A percentile compares a stretch with the other conserved stretches of the same genome.
phyloP scores from a whole-genome alignment of 2,329 filamentous ascomycete genomes.

The Fusarium zealandicum region DNA sequence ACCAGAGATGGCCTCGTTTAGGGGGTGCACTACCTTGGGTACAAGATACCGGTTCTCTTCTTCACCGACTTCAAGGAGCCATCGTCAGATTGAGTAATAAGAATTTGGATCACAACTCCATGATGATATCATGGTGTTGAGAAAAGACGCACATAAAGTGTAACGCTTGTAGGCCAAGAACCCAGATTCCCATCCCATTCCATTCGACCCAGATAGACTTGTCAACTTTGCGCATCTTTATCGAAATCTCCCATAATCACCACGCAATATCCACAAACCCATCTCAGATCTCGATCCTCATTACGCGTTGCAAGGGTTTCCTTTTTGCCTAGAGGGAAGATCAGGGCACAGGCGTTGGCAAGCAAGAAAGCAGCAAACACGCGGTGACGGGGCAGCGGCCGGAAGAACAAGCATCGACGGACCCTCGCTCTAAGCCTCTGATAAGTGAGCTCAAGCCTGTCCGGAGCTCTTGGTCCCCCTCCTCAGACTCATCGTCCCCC shows the following conservation, averaged over 20 bases:
- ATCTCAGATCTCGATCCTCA: conserved; percentile 23
- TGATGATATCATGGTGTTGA: too few species aligned
- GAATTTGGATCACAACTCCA: too few species aligned
- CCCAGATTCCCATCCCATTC: too few species aligned
- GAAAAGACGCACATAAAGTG: too few species aligned
- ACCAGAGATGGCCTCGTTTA: background rate
- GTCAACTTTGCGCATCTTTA: conserved; percentile 20
- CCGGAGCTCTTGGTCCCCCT: conserved; percentile 24
- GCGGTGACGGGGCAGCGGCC: too few species aligned
- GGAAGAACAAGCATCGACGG: conserved; percentile 1
- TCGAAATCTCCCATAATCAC: conserved; percentile 19
- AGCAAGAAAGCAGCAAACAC: conserved; percentile 12
- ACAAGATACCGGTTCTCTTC: too few species aligned
- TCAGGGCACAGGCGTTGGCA: conserved; percentile 8
- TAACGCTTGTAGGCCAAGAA: too few species aligned
- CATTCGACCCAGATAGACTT: background rate
- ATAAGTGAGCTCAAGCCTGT: conserved; percentile 12
- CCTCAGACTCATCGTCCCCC: background rate
- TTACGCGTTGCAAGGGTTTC: conserved; percentile 21
- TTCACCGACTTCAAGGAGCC: background rate
- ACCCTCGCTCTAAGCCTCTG: background rate
- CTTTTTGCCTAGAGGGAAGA: background rate
- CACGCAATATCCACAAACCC: too few species aligned
- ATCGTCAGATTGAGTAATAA: too few species aligned
- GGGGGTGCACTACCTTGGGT: background rate